A percentile compares a stretch with the other conserved stretches of the same genome.
Conservation (phyloP, 2,329 filamentous ascomycete genomes). For the Rutstroemia sp. region DNA sequence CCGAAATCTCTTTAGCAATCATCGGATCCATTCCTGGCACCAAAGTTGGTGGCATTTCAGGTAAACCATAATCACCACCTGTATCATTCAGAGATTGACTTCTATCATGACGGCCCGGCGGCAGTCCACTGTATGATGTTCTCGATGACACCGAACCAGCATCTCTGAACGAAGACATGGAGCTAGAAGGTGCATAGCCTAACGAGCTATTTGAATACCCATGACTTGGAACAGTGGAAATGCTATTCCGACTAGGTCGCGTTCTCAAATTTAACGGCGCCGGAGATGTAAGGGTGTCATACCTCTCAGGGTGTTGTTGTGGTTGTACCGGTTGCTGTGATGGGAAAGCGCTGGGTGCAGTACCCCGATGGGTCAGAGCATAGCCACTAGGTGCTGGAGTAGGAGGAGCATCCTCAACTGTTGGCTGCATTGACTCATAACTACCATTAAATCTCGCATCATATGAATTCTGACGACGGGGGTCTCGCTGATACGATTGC, state of each 20-base stretch:
- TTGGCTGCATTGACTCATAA: constrained; percentile 39
- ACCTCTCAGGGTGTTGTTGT: constrained; percentile 20
- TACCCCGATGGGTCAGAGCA: constrained; percentile 14
- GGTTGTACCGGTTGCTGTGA: background rate
- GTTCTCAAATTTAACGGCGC: constrained; percentile 27
- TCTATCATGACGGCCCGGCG: constrained; percentile 16
- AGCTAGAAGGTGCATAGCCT: constrained; percentile 21
- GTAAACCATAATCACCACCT: constrained; percentile 33
- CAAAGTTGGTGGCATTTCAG: constrained; percentile 47
- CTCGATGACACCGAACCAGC: constrained; percentile 20
- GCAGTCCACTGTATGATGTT: constrained; percentile 21
- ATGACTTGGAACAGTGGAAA: constrained; percentile 14
- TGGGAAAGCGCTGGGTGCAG: constrained; percentile 13
- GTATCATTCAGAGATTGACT: constrained; percentile 15
- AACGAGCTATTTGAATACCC: constrained; percentile 23
- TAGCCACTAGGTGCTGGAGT: constrained; percentile 20
- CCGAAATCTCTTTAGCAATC: constrained; percentile 49
- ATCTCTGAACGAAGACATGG: constrained; percentile 22
- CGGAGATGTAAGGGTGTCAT: constrained; percentile 26
- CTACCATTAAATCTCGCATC: constrained; percentile 31
- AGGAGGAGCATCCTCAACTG: constrained; percentile 36
- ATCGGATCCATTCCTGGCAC: constrained; percentile 53
- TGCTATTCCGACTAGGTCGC: constrained; percentile 23
- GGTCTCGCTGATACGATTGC: constrained; percentile 23
- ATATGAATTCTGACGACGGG: constrained; percentile 29